phyloP scores from a whole-genome alignment of 208 protist species.

The Leishmania braziliensis region DNA sequence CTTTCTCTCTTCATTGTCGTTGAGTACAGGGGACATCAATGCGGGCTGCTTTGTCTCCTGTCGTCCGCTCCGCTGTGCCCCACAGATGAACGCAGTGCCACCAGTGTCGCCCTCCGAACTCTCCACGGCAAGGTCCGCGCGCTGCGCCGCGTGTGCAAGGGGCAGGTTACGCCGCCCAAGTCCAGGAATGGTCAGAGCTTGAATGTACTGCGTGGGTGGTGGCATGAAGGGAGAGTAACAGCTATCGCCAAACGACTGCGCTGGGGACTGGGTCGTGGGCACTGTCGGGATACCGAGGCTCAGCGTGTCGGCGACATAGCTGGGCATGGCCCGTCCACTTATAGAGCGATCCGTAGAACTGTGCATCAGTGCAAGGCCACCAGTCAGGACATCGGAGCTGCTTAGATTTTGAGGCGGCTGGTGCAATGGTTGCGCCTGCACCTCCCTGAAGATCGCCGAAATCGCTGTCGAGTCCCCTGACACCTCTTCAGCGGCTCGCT shows the following conservation, averaged over 20 bases:
- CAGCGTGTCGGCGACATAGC: conserved; percentile 14
- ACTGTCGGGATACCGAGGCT: conserved; percentile 30
- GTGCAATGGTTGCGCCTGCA: neutral
- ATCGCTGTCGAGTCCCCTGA: neutral
- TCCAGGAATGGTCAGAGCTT: conserved; percentile 20
- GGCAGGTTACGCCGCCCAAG: neutral
- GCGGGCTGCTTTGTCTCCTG: neutral
- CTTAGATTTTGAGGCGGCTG: neutral
- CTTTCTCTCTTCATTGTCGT: neutral
- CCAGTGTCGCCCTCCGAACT: neutral
- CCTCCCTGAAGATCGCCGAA: neutral
- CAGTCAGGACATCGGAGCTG: neutral
- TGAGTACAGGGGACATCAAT: conserved; percentile 9
- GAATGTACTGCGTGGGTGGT: conserved; percentile 14
- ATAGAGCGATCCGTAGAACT: neutral
- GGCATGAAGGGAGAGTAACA: conserved; percentile 27
- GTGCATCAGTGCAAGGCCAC: neutral
- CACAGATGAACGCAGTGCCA: neutral
- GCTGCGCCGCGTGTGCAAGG: neutral
- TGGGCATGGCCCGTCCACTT: neutral
- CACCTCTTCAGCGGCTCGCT: neutral
- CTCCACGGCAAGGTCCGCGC: neutral
- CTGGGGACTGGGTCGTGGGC: conserved; percentile 21
- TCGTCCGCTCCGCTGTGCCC: neutral
- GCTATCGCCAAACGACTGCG: conserved; percentile 21